Percentiles rank a stretch among this genome's conserved stretches.
Conservation (phyloP, 352 stramenopile genomes). For the Globisporangium middletonii region DNA sequence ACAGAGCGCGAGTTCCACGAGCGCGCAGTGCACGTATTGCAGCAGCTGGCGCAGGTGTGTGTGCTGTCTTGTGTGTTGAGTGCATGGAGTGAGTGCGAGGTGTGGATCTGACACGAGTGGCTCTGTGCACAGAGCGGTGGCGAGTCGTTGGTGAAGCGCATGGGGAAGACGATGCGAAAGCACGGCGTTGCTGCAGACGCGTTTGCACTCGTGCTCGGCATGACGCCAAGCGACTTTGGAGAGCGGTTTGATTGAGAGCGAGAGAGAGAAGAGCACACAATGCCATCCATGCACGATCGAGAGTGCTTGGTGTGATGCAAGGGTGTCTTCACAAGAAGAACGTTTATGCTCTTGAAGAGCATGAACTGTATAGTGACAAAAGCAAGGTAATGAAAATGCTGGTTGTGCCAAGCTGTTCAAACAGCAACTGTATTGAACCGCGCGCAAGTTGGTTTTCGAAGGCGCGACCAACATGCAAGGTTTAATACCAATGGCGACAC, state of each 20-base stretch:
- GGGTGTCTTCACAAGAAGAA: no score
- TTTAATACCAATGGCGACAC: conserved; percentile 7
- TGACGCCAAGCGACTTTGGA: conserved; percentile 1
- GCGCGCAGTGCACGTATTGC: conserved; percentile 19
- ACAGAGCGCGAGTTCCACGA: conserved; percentile 18
- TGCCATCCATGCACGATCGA: no score
- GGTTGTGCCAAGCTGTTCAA: no score
- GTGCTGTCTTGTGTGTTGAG: background rate
- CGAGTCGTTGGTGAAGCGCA: conserved; percentile 19
- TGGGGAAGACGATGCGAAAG: conserved; percentile 31
- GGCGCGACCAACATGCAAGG: conserved; percentile 10
- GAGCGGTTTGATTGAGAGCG: background rate
- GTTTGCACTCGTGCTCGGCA: conserved; percentile 17
- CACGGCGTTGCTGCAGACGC: conserved; percentile 11
- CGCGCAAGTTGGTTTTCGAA: conserved; percentile 28
- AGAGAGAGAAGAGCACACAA: background rate
- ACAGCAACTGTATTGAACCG: background rate
- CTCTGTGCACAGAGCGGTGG: conserved; percentile 2
- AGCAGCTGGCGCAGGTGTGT: conserved; percentile 19
- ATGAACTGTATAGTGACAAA: background rate
- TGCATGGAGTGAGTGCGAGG: background rate
- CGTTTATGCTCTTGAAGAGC: no score
- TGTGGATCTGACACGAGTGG: background rate
- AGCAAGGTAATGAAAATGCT: no score
- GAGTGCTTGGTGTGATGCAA: no score